phyloP scores from a whole-genome alignment of 2,329 filamentous ascomycete genomes.

The Sporothrix pallida region DNA sequence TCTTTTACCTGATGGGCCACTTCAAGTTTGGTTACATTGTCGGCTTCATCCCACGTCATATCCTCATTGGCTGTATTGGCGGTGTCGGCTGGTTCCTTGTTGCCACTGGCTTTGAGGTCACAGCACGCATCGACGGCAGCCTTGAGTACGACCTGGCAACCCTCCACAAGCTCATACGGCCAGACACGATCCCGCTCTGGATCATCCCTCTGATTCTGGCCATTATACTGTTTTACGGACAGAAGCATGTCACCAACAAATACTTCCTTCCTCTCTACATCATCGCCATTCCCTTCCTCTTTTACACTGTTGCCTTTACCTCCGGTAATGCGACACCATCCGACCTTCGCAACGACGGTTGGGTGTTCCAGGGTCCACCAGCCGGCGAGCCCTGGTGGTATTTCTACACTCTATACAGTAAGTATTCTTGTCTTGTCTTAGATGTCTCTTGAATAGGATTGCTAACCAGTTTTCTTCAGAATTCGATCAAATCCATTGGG shows the following conservation, averaged over 20 bases:
- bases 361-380: slow-evolving; percentile 89
- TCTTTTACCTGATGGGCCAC: slow-evolving; percentile 89
- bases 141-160: slow-evolving; percentile 82
- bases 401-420: slow-evolving; percentile 94
- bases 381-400: slow-evolving; percentile 93
- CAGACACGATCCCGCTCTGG: slow-evolving; percentile 83
- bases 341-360: slow-evolving; percentile 73
- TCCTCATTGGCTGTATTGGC: slow-evolving; percentile 95
- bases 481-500: slow-evolving; percentile 81
- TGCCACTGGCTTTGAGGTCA: slow-evolving; percentile 90
- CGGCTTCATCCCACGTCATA: slow-evolving; percentile 95
- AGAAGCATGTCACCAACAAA: slow-evolving; percentile 78
- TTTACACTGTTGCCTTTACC: slow-evolving; percentile 77
- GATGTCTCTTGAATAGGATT: too few species aligned
- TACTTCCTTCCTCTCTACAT: slow-evolving; percentile 90
- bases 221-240: slow-evolving; percentile 74
- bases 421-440: slow-evolving; percentile 43
- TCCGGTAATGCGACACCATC: slow-evolving; percentile 71
- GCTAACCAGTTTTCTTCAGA: slow-evolving; percentile 55
- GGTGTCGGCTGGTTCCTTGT: slow-evolving; percentile 96
- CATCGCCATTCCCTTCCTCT: slow-evolving; percentile 73
- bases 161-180: slow-evolving; percentile 72
- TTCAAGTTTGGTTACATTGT: slow-evolving; percentile 91
- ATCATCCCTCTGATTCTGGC: slow-evolving; percentile 77
- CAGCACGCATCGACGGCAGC: slow-evolving; percentile 83